Conservation (phyloP, 805 yeast genomes). For the Saccharomycopsis synnaedendra region DNA sequence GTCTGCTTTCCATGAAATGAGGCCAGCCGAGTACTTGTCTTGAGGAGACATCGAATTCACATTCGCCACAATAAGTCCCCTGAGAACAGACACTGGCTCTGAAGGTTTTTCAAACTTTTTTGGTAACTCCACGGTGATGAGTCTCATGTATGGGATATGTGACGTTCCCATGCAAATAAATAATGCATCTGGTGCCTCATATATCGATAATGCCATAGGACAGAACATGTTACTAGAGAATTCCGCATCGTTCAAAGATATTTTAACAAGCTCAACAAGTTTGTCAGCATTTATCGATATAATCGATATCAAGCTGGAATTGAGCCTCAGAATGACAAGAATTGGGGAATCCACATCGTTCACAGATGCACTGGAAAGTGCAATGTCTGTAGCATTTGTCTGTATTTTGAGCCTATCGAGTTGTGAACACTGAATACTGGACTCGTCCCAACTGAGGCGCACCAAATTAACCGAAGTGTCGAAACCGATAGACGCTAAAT, state of each 20-base stretch:
- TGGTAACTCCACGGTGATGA: conserved; percentile 44
- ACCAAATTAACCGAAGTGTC: conserved; percentile 34
- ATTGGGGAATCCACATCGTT: conserved; percentile 13
- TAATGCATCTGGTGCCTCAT: conserved; percentile 7
- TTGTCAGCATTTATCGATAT: conserved; percentile 18
- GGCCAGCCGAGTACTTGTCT: conserved; percentile 49
- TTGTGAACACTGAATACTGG: conserved; percentile 6
- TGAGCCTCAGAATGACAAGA: conserved; percentile 45
- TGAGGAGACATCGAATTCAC: conserved; percentile 49
- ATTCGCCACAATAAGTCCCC: conserved; percentile 31
- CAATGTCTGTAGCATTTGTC: conserved; percentile 43
- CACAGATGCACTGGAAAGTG: conserved; percentile 13
- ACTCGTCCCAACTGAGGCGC: background rate
- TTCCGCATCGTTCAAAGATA: conserved; percentile 66
- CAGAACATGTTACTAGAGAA: conserved; percentile 55
- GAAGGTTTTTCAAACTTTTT: background rate
- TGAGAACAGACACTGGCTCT: conserved; percentile 16
- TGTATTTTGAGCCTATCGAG: conserved; percentile 26
- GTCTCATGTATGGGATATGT: conserved; percentile 66
- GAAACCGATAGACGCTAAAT: conserved; percentile 48
- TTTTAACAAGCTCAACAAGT: conserved; percentile 26
- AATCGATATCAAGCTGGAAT: conserved; percentile 46
- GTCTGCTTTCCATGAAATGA: conserved; percentile 32
- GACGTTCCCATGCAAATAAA: conserved; percentile 58
- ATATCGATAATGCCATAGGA: conserved; percentile 34